Conservation (phyloP, 768 basidiomycete species). For the Kwoniella europaea region DNA sequence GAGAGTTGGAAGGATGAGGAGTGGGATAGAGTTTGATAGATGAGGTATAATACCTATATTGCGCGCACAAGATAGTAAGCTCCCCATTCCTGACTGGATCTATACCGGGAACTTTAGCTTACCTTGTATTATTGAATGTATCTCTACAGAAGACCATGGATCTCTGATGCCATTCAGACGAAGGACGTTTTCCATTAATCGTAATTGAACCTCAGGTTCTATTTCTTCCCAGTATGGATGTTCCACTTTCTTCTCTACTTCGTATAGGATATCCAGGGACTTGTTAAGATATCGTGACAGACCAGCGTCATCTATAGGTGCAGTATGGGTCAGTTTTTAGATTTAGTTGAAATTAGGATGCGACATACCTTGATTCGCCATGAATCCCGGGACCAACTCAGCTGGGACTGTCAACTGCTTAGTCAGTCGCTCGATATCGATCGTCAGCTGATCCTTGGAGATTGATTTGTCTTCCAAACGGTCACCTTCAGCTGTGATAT, state of each 20-base stretch:
- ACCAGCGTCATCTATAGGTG: slow-evolving; percentile 5
- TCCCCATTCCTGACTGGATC: background rate
- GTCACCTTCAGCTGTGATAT: slow-evolving; percentile 29
- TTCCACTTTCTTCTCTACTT: background rate
- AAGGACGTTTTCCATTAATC: slow-evolving; percentile 12
- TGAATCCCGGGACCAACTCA: slow-evolving; percentile 35
- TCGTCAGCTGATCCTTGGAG: slow-evolving; percentile 16
- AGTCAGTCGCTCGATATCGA: slow-evolving; percentile 16
- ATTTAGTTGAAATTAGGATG: background rate
- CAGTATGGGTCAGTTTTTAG: background rate
- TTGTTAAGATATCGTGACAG: slow-evolving; percentile 1
- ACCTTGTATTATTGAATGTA: slow-evolving; percentile 6
- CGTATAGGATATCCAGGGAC: background rate
- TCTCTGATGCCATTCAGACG: slow-evolving; percentile 17
- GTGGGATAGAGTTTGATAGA: background rate
- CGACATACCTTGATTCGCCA: slow-evolving; percentile 30
- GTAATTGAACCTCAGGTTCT: slow-evolving; percentile 10
- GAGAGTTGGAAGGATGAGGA: slow-evolving; percentile 22
- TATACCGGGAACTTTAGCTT: slow-evolving; percentile 1
- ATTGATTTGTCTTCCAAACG: background rate
- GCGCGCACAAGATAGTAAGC: background rate
- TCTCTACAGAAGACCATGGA: slow-evolving; percentile 12
- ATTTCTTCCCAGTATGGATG: slow-evolving; percentile 13
- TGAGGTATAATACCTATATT: slow-evolving; percentile 5
- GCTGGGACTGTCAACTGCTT: slow-evolving; percentile 29